Evolutionary conservation across 257 asterid genomes (phyloP).

Genomic region (Petrea volubilis): DNA sequence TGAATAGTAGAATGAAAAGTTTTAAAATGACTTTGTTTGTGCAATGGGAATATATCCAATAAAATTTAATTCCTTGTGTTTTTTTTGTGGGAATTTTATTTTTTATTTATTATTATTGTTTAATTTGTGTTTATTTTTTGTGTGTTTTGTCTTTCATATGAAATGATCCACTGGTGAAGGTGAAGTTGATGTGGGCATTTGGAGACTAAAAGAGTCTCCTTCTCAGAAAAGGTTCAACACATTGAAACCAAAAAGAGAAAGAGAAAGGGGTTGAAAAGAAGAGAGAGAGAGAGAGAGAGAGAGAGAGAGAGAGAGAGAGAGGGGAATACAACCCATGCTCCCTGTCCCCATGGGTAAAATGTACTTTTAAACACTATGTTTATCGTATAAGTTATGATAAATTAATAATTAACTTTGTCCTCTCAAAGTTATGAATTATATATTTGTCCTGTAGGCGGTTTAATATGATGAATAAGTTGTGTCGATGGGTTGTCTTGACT

Average conservation of each 20-base stretch:
- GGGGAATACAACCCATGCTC: constrained; percentile 40
- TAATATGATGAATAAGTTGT: too few species aligned
- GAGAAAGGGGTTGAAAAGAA: constrained; percentile 18
- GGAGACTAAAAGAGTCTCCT: constrained; percentile 31
- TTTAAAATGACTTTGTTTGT: not conserved
- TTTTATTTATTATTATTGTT: not conserved
- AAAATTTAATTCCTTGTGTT: not conserved
- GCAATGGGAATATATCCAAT: constrained; percentile 16
- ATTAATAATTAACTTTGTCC: too few species aligned
- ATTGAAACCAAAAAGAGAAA: constrained; percentile 35
- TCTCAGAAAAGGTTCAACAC: constrained; percentile 32
- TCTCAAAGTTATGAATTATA: too few species aligned
- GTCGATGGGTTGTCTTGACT: too few species aligned
- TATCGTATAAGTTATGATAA: too few species aligned
- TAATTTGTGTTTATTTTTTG: not conserved
- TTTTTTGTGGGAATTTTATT: not conserved
- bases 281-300: constrained; percentile 24
- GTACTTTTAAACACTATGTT: constrained; percentile 20
- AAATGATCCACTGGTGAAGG: constrained; percentile 10
- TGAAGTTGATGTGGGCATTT: constrained; percentile 35
- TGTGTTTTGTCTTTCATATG: constrained; percentile 38
- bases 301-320: constrained; percentile 16
- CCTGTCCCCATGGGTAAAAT: constrained; percentile 24
- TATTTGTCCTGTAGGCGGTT: too few species aligned
- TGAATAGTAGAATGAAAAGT: not conserved